phyloP scores from a whole-genome alignment of 345 rosid species.

The Citrus hindsii region DNA sequence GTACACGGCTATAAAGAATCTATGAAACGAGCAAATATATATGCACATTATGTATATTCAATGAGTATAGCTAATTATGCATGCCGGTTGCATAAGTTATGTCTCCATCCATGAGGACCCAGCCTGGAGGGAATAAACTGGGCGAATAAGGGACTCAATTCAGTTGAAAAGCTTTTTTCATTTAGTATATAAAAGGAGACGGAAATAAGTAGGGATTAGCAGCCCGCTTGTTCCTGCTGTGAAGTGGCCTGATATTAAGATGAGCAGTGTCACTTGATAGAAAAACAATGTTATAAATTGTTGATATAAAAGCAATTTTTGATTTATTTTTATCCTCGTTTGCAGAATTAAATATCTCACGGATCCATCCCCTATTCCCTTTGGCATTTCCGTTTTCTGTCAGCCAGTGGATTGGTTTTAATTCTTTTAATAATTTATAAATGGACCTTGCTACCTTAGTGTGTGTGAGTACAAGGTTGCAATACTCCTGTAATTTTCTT shows the following conservation, averaged over 20 bases:
- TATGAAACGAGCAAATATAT: constrained; percentile 30
- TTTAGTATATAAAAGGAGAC: not conserved
- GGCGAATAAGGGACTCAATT: not conserved
- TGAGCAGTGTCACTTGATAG: not conserved
- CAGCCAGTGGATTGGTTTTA: no score
- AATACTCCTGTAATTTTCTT: no score
- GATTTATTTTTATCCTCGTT: not conserved
- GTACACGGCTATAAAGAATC: constrained; percentile 37
- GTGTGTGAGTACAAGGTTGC: no score
- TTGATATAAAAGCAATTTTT: not conserved
- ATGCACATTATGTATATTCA: not conserved
- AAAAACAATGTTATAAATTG: not conserved
- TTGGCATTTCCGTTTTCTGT: no score
- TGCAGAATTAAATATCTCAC: not conserved
- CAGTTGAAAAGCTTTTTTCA: not conserved
- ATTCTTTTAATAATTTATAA: no score
- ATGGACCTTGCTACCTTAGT: no score
- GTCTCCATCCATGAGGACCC: not conserved
- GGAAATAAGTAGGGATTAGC: not conserved
- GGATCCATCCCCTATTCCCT: no score
- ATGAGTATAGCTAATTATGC: not conserved
- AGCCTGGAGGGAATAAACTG: not conserved
- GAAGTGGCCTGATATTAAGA: not conserved
- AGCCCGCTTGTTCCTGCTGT: not conserved
- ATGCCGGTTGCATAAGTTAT: not conserved